Evolutionary conservation across 768 basidiomycete species (phyloP), one percentile per base, ranked within the genome.

Genomic region (Termitomyces sp.): DNA sequence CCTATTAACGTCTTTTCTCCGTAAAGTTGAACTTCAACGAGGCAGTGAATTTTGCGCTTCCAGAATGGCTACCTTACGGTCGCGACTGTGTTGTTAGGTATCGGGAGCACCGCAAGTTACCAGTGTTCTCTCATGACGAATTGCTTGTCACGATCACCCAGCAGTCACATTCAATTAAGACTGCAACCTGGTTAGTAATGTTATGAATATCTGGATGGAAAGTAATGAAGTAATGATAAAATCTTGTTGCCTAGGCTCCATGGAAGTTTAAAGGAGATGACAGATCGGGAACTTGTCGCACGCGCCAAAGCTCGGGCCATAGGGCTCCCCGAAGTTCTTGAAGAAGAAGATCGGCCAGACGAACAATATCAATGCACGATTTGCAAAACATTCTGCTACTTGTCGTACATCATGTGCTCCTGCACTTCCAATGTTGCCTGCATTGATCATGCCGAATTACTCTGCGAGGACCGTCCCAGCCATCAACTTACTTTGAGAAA

Each of bases 71-170:
- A 49, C 78, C 88, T 8, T 85, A 83, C 63, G 97, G 92, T 38
- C 82, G 90, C 43, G 91, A 91, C 58, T 97, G 94, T 68, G 93
- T 95, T 13, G 81, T 87, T 68, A 84, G 92, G 46, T 98, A 99
- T 71, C 86, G 92, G 66, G 87, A 92, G 63, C 89, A 97, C 72
- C 76, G 85, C 71, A 98, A 98, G 71, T 79, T 91, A 43, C 97
- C 97, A 5, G 97, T 99, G 4, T 99, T 99, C 74, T 98, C 95
- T 35, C 97, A 99, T 71, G 94, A 98, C 67, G 97, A 98, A 74
- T 82, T 98, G 28, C 82, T 99, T 63, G 84, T 98, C 70, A 96
- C 96, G n/a, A 95, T 98, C 69, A 94, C 92, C n/a, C 87, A 93
- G 67, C 93, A 96, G 72, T 95, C 94, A 3, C 84, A 88, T 56